These are phyloP conservation scores for Rhodotorula graminis DNA, from an alignment of 768 basidiomycete species.

Conservation along the genomic window DNA sequence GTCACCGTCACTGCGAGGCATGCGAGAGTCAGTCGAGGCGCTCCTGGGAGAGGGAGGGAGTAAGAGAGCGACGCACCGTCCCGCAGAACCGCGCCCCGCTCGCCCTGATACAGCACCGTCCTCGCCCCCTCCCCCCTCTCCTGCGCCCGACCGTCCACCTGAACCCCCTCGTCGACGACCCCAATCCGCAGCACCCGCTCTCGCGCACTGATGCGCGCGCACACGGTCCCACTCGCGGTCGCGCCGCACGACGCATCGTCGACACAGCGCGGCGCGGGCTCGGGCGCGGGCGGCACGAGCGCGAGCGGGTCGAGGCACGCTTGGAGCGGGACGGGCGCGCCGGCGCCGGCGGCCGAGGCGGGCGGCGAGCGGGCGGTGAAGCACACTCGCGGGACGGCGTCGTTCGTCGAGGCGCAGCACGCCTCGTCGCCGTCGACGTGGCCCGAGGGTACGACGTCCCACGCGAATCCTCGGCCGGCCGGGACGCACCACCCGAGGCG, in stretches of 20 bases:
- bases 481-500: conserved; percentile 33
- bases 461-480: neutral
- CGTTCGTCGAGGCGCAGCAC: neutral
- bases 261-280: conserved; percentile 7
- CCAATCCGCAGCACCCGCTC: conserved; percentile 64
- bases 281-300: neutral
- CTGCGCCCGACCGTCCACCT: too few species aligned
- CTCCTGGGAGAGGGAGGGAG: neutral
- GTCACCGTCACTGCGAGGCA: neutral
- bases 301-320: conserved; percentile 29
- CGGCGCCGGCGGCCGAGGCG: neutral
- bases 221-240: neutral
- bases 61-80: neutral
- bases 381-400: neutral
- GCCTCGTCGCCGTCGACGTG: neutral
- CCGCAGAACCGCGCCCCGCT: neutral
- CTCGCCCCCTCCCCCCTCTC: conserved; percentile 57
- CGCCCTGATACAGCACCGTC: conserved; percentile 60
- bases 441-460: too few species aligned
- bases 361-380: neutral
- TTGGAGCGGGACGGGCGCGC: neutral
- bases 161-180: conserved; percentile 61
- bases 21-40: too few species aligned
- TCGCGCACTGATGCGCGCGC: conserved; percentile 55
- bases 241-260: neutral